phyloP scores from a whole-genome alignment of 108 stramenopile genomes.

The Epithemia pelagica region DNA sequence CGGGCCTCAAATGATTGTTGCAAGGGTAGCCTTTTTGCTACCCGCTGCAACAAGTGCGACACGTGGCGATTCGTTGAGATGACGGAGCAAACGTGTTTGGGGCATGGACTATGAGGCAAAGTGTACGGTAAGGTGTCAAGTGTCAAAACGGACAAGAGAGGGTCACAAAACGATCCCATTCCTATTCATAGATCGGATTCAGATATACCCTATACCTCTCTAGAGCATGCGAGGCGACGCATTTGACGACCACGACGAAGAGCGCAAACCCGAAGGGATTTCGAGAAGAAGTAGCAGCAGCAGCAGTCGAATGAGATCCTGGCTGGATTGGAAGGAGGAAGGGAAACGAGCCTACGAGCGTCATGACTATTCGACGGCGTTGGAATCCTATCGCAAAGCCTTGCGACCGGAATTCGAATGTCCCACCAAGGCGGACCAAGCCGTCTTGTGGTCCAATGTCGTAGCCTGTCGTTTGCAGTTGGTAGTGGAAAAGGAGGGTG shows the following conservation, averaged over 20 bases:
- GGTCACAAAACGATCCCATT: too few relatives aligned
- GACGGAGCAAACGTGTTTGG: too few relatives aligned
- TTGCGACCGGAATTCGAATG: slow-evolving; percentile 12
- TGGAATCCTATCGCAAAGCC: slow-evolving; percentile 24
- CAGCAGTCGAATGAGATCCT: slow-evolving; percentile 2
- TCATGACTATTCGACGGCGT: slow-evolving; percentile 22
- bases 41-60: too few relatives aligned
- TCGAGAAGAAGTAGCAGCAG: neutral
- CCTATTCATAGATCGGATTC: too few relatives aligned
- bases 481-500: slow-evolving; percentile 38
- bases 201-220: too few relatives aligned
- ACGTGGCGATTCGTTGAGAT: too few relatives aligned
- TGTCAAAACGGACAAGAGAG: too few relatives aligned
- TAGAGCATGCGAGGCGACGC: neutral
- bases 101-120: too few relatives aligned
- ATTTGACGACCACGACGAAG: neutral
- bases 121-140: too few relatives aligned
- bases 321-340: slow-evolving; percentile 31
- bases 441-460: slow-evolving; percentile 45
- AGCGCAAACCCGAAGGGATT: too few relatives aligned
- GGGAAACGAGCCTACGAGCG: slow-evolving; percentile 19
- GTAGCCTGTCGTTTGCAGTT: slow-evolving; percentile 57
- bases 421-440: slow-evolving; percentile 28
- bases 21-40: too few relatives aligned
- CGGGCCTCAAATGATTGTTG: too few relatives aligned